Percentiles rank a stretch among this genome's conserved stretches.
Conservation (phyloP, 2,329 filamentous ascomycete species). For the Claviceps citrina region DNA sequence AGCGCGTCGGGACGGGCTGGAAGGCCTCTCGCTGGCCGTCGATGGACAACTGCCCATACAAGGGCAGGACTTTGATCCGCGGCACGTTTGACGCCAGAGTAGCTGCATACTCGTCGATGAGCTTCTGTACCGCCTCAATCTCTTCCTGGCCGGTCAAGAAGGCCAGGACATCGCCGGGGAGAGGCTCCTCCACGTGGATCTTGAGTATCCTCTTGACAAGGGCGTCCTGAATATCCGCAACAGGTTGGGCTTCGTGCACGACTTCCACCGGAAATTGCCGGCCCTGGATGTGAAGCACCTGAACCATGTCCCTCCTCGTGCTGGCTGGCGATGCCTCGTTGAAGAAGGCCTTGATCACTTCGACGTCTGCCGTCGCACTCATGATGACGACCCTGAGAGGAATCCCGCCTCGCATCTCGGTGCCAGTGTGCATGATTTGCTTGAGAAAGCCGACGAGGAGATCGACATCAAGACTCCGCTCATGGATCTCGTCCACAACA, state of each 20-base stretch:
- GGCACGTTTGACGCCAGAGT: constrained; percentile 62
- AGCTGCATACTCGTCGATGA: constrained; percentile 65
- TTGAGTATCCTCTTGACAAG: constrained; percentile 71
- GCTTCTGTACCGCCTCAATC: constrained; percentile 65
- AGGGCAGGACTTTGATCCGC: constrained; percentile 54
- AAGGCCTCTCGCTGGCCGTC: constrained; percentile 79
- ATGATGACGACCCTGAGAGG: constrained; percentile 85
- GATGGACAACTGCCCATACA: constrained; percentile 83
- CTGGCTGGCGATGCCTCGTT: constrained; percentile 14
- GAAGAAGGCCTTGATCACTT: constrained; percentile 66
- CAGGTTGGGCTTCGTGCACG: constrained; percentile 56
- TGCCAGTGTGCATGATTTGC: constrained; percentile 50
- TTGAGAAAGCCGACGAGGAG: constrained; percentile 77
- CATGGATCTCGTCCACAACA: constrained; percentile 92
- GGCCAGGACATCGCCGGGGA: constrained; percentile 87
- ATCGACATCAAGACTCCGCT: constrained; percentile 88
- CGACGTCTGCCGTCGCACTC: constrained; percentile 89
- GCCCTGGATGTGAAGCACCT: constrained; percentile 57
- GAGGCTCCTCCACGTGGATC: constrained; percentile 71
- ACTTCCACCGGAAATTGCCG: constrained; percentile 75
- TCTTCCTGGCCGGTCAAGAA: constrained; percentile 90
- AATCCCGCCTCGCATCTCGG: constrained; percentile 50
- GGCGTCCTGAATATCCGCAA: constrained; percentile 68
- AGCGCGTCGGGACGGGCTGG: constrained; percentile 50
- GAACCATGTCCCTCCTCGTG: constrained; percentile 12